Base-by-base conservation (phyloP, 2,329 filamentous ascomycete species). In the Xylaria sp. region DNA sequence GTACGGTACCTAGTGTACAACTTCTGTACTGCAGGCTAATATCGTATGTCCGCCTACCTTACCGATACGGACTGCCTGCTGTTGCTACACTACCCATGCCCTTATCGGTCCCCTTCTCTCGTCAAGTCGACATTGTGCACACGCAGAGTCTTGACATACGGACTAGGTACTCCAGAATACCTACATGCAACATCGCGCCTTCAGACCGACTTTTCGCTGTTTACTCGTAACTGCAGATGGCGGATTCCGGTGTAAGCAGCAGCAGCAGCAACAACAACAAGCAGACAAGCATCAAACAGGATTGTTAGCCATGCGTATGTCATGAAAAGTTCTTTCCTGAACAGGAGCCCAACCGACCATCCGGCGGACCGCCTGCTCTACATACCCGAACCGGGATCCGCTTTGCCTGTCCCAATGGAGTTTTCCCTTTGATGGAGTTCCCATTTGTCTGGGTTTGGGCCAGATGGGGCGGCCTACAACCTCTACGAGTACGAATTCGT, bases 401-500 rank as follows among this genome's bases (percentile, higher is more conserved):
- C 60, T n/a, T 50, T 30, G 23, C 47, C 49, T 51, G 34, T 51
- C 13, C 23, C 23, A 30, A 30, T 30, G 4, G 23, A 30, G 23
- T 30, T 30, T 30, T 30, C 23, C 23, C 23, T 30, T 30, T 30
- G 23, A 46, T 46, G 42, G 42, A 42, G 42, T 16, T 60, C 58
- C 60, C 55, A 64, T 64, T 64, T 44, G 62, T 51, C 47, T 62
- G 62, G 62, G 59, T 52, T 60, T 50, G 55, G 49, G 58, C 54
- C 37, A 57, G 58, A 64, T 59, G 60, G 58, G 60, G 58, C 23
- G 4, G 23, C 23, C 23, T 1, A 30, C 23, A 30, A 30, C 23
- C 6, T 30, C n/a, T 16, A 16, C 16, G 16, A 16, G 23, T 4
- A 30, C 23, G 23, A 30, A 30, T 30, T 30, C 23, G 57, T 62